Base-by-base conservation (phyloP, 2,329 filamentous ascomycete species). In the Ascochyta viciae-villosae region DNA sequence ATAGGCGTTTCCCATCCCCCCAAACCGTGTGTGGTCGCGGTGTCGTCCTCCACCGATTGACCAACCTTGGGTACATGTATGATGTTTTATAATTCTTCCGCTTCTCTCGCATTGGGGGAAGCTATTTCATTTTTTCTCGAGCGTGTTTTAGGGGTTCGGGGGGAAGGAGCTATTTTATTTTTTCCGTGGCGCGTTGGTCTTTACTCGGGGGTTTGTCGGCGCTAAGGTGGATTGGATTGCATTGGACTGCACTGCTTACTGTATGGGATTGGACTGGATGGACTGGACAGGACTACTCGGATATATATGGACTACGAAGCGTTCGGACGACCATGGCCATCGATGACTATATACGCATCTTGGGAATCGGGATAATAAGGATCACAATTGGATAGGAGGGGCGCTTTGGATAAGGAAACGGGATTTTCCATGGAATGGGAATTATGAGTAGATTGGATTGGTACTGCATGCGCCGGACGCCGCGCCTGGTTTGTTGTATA, bases 131-230 rank as follows among this genome's bases (percentile, higher is more conserved):
- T 65, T 68, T 66, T 63, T 50, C 57, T 62, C 60, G 42, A 61
- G 48, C 46, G 47, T 26, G 34, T 43, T 55, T 48, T 55, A 16
- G n/a, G 33, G 46, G 50, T 62, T 52, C 65, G 65, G 71, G 68
- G 27, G 27, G 27, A 10, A 29, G 68, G 60, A 70, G 65, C 63
- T 70, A 71, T 74, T 74, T 74, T 63, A 63, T 62, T 73, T 75
- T 74, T 73, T 64, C 57, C 22, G 44, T 41, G 49, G 46, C 55
- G 31, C 24, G 24, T 54, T 57, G 61, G 51, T 43, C 48, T 29
- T 31, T 41, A 46, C 40, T 55, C 41, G 55, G 55, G 42, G 55
- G 33, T 45, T 46, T 3, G 37, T 42, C 47, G 53, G 53, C 48
- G 53, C 53, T 51, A 56, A 47, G n/a, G 33, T 10, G 16, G 4